Conservation (phyloP, 2,329 filamentous ascomycete species). For the Huntiella decipiens region DNA sequence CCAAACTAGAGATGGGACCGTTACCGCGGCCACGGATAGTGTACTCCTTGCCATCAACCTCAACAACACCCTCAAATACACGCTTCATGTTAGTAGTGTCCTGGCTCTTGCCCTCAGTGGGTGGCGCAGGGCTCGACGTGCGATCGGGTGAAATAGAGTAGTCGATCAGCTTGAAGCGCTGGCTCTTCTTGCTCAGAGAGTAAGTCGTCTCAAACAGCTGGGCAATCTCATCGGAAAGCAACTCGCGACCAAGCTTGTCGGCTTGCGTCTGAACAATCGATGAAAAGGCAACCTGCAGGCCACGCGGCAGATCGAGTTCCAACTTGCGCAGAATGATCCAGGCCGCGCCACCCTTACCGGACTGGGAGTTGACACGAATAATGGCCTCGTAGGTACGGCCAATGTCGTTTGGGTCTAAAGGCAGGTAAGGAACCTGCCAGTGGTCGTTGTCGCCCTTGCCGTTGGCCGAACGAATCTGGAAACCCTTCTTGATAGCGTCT, state of each 20-base stretch:
- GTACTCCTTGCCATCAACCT: slow-evolving; percentile 65
- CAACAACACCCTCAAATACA: slow-evolving; percentile 68
- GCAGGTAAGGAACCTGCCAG: slow-evolving; percentile 83
- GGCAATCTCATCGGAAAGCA: slow-evolving; percentile 67
- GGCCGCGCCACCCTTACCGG: slow-evolving; percentile 81
- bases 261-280: slow-evolving; percentile 68
- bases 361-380: slow-evolving; percentile 94
- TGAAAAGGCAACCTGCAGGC: slow-evolving; percentile 80
- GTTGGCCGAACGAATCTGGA: slow-evolving; percentile 47
- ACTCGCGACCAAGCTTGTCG: slow-evolving; percentile 65
- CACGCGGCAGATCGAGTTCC: slow-evolving; percentile 79
- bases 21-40: slow-evolving; percentile 65
- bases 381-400: slow-evolving; percentile 95
- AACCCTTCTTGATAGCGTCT: slow-evolving; percentile 90
- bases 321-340: slow-evolving; percentile 86
- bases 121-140: slow-evolving; percentile 52
- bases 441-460: slow-evolving; percentile 40
- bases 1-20: slow-evolving; percentile 76
- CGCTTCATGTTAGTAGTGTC: slow-evolving; percentile 63
- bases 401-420: slow-evolving; percentile 81
- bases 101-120: slow-evolving; percentile 48
- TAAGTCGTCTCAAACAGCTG: slow-evolving; percentile 78
- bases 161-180: slow-evolving; percentile 71
- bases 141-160: slow-evolving; percentile 82
- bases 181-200: slow-evolving; percentile 55